Evolutionary conservation across 495 filamentous ascomycete species (phyloP).

Genomic region (Rhypophila decipiens): DNA sequence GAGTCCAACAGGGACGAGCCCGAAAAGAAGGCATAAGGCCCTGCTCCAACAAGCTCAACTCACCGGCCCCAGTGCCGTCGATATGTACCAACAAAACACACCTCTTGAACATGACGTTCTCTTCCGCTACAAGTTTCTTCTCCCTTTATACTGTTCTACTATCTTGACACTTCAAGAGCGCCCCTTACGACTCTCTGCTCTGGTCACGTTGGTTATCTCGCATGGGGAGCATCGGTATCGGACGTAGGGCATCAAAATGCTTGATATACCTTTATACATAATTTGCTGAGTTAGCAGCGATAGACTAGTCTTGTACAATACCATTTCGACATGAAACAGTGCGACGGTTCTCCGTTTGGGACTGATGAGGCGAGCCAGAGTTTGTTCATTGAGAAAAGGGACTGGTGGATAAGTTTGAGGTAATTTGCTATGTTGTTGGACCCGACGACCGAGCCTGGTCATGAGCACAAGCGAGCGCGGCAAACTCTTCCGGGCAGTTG

Average conservation of each 20-base stretch:
- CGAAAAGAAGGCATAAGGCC: slow-evolving; percentile 9
- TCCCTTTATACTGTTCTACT: not conserved
- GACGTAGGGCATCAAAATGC: slow-evolving; percentile 8
- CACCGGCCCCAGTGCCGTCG: not conserved
- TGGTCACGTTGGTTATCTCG: slow-evolving; percentile 5
- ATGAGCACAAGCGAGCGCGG: too few species aligned
- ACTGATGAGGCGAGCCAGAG: too few species aligned
- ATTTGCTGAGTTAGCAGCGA: slow-evolving; percentile 4
- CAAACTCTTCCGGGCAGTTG: too few species aligned
- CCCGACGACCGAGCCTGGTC: too few species aligned
- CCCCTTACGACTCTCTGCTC: slow-evolving; percentile 1
- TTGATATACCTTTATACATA: slow-evolving; percentile 11
- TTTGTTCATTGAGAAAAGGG: too few species aligned
- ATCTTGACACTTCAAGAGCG: slow-evolving; percentile 1
- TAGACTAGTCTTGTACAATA: slow-evolving; percentile 7
- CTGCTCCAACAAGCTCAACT: not conserved
- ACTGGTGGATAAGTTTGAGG: too few species aligned
- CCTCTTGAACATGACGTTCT: too few species aligned
- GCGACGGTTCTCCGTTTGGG: too few species aligned
- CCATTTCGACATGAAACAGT: too few species aligned
- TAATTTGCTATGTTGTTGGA: too few species aligned
- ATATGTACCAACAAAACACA: slow-evolving; percentile 2
- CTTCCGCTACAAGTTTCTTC: not conserved
- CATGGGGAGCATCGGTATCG: slow-evolving; percentile 11
- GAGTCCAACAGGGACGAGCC: slow-evolving; percentile 6